phyloP scores from a whole-genome alignment of 2,329 filamentous ascomycete genomes.

The Trichoderma brevicompactum region DNA sequence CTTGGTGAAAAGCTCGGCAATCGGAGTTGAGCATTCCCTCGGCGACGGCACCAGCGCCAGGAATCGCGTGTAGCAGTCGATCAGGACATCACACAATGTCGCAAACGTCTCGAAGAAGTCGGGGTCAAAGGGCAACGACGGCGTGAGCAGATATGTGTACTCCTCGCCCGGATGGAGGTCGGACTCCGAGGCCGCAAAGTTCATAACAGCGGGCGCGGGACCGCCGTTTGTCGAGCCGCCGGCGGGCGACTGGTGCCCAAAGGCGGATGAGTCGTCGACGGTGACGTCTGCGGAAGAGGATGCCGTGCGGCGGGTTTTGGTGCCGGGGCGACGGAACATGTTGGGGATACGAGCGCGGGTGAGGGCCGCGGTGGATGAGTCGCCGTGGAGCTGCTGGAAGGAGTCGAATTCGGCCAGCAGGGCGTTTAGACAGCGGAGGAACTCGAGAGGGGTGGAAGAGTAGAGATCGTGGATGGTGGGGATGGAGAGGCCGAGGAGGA shows the following conservation, averaged over 20 bases:
- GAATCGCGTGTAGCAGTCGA: slow-evolving; percentile 86
- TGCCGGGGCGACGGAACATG: slow-evolving; percentile 73
- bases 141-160: slow-evolving; percentile 88
- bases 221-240: slow-evolving; percentile 31
- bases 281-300: slow-evolving; percentile 51
- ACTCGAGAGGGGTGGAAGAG: slow-evolving; percentile 77
- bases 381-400: slow-evolving; percentile 84
- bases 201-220: slow-evolving; percentile 52
- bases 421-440: slow-evolving; percentile 82
- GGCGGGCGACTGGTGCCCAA: slow-evolving; percentile 1
- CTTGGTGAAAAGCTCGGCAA: slow-evolving; percentile 88
- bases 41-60: slow-evolving; percentile 76
- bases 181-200: slow-evolving; percentile 62
- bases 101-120: slow-evolving; percentile 98
- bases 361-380: slow-evolving; percentile 69
- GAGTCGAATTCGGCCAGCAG: slow-evolving; percentile 91
- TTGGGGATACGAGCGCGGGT: slow-evolving; percentile 79
- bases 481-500: slow-evolving; percentile 88
- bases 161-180: slow-evolving; percentile 81
- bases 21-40: slow-evolving; percentile 67
- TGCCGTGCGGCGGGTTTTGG: slow-evolving; percentile 61
- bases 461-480: slow-evolving; percentile 89
- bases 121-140: slow-evolving; percentile 89
- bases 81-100: slow-evolving; percentile 91
- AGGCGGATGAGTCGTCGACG: slow-evolving; percentile 36